Conservation (phyloP, 306 rosid species). For the Cicer arietinum region DNA sequence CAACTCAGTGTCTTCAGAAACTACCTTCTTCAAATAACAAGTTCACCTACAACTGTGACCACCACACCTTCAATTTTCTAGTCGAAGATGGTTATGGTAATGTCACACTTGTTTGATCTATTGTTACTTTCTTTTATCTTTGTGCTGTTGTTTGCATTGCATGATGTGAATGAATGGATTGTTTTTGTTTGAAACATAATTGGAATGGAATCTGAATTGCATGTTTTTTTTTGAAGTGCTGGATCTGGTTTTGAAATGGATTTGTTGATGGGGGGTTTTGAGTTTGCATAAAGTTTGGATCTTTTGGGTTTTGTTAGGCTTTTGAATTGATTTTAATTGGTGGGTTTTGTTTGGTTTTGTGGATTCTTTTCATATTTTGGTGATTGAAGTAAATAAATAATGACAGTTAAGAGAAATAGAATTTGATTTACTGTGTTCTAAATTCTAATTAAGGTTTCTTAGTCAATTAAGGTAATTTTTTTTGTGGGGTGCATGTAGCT, state of each 20-base stretch:
- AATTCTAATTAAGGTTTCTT: slow-evolving; percentile 20
- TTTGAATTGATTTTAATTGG: slow-evolving; percentile 30
- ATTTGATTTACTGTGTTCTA: slow-evolving; percentile 16
- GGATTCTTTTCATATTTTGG: slow-evolving; percentile 30
- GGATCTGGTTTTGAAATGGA: slow-evolving; percentile 51
- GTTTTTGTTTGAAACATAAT: slow-evolving; percentile 10
- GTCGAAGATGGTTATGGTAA: slow-evolving; percentile 90
- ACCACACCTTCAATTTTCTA: slow-evolving; percentile 83
- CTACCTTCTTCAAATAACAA: slow-evolving; percentile 81
- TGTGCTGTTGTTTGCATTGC: not conserved
- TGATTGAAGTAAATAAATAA: not conserved
- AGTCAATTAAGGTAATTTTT: slow-evolving; percentile 22
- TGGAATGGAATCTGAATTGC: slow-evolving; percentile 45
- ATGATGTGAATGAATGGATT: not conserved
- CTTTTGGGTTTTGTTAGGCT: slow-evolving; percentile 20
- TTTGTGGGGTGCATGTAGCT: not conserved
- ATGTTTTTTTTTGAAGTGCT: slow-evolving; percentile 13
- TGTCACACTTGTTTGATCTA: slow-evolving; percentile 21
- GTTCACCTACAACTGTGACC: slow-evolving; percentile 89
- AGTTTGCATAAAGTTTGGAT: not conserved
- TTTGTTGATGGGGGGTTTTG: not conserved
- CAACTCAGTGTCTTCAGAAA: slow-evolving; percentile 83
- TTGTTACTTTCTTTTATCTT: not conserved
- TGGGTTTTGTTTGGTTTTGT: slow-evolving; percentile 45
- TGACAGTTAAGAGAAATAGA: not conserved